Evolutionary conservation across 2,329 filamentous ascomycete species (phyloP).

Genomic region (Didymella keratinophila): DNA sequence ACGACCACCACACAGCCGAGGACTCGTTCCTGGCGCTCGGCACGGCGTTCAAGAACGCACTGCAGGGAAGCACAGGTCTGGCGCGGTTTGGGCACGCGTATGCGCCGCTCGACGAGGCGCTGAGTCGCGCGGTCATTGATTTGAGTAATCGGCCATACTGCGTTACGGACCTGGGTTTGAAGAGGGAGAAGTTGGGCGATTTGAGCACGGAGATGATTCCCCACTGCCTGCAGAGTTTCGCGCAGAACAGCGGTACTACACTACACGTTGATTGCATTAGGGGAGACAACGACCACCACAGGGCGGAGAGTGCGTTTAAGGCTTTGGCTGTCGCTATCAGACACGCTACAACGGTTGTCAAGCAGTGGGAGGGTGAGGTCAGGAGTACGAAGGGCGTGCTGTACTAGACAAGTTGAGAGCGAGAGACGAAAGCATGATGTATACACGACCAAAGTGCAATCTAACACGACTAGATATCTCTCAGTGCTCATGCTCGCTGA

Average conservation of each 20-base stretch:
- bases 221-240: conserved; percentile 93
- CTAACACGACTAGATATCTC: too few species aligned
- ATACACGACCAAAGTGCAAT: too few species aligned
- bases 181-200: conserved; percentile 91
- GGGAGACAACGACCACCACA: conserved; percentile 93
- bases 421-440: background rate
- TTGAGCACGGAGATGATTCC: conserved; percentile 93
- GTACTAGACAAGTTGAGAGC: conserved; percentile 46
- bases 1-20: conserved; percentile 98
- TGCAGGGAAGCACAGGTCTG: conserved; percentile 80
- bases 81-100: conserved; percentile 92
- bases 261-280: conserved; percentile 92
- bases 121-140: conserved; percentile 92
- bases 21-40: conserved; percentile 94
- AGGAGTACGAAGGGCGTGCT: conserved; percentile 96
- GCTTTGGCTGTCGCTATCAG: conserved; percentile 87
- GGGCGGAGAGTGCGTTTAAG: conserved; percentile 97
- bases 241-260: conserved; percentile 88
- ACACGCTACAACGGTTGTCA: conserved; percentile 76
- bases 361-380: conserved; percentile 87
- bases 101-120: conserved; percentile 91
- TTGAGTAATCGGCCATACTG: conserved; percentile 89
- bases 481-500: too few species aligned
- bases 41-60: conserved; percentile 79
- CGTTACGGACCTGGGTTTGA: conserved; percentile 83